phyloP scores from a whole-genome alignment of 2,329 filamentous ascomycete species.

The Botrytis byssoidea region DNA sequence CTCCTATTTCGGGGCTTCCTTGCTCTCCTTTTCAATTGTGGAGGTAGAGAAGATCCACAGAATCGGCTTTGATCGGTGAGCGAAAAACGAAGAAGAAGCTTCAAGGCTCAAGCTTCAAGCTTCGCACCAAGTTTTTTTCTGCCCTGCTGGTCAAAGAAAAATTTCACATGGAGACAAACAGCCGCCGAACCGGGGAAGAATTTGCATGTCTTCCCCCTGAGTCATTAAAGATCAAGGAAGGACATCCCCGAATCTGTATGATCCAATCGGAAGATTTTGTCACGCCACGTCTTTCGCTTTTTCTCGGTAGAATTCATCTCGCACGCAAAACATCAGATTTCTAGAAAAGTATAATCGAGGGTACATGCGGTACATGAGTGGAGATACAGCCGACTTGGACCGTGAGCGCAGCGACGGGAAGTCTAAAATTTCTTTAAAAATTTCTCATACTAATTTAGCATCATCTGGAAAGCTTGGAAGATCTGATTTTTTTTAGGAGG shows the following conservation, averaged over 20 bases:
- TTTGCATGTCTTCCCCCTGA: not conserved
- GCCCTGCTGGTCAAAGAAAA: slow-evolving; percentile 4
- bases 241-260: not conserved
- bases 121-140: not conserved
- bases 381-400: not conserved
- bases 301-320: slow-evolving; percentile 8
- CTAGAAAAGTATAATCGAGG: slow-evolving; percentile 13
- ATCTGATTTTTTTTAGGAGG: not conserved
- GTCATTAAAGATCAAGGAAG: not conserved
- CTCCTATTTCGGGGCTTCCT: not conserved
- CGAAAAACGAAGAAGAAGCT: not conserved
- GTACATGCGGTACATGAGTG: slow-evolving; percentile 16
- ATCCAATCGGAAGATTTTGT: slow-evolving; percentile 15
- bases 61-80: not conserved
- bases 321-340: slow-evolving; percentile 12
- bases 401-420: not conserved
- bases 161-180: not conserved
- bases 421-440: not conserved
- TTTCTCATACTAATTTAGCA: slow-evolving; percentile 1
- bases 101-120: not conserved
- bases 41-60: not conserved
- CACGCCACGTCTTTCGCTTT: slow-evolving; percentile 7
- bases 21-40: not conserved
- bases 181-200: not conserved
- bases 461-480: slow-evolving; percentile 7